Evolutionary conservation across 805 yeast genomes (phyloP).

Genomic region (Candida mattraensis): DNA sequence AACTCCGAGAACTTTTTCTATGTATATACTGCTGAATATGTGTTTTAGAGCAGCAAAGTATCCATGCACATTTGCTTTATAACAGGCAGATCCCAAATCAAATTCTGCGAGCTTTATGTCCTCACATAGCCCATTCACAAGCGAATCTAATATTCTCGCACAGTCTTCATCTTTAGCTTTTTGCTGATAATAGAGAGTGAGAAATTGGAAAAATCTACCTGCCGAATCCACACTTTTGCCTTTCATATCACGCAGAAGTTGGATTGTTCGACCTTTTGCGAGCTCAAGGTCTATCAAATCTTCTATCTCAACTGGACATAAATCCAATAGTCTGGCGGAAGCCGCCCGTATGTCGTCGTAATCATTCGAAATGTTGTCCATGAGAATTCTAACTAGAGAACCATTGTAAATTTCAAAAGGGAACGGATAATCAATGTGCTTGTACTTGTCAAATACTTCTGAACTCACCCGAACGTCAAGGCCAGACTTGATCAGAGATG

Average conservation of each 20-base stretch:
- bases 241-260: slow-evolving; percentile 40
- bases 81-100: slow-evolving; percentile 44
- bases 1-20: not conserved
- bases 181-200: slow-evolving; percentile 38
- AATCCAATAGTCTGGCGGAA: slow-evolving; percentile 46
- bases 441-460: slow-evolving; percentile 39
- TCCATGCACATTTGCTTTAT: slow-evolving; percentile 63
- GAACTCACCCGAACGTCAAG: slow-evolving; percentile 47
- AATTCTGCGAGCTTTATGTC: slow-evolving; percentile 35
- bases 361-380: slow-evolving; percentile 65
- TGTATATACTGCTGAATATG: slow-evolving; percentile 24
- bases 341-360: slow-evolving; percentile 72
- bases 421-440: slow-evolving; percentile 51
- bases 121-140: slow-evolving; percentile 37
- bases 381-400: slow-evolving; percentile 45
- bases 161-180: slow-evolving; percentile 20
- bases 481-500: slow-evolving; percentile 51
- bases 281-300: slow-evolving; percentile 20
- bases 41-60: slow-evolving; percentile 58
- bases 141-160: slow-evolving; percentile 27
- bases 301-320: slow-evolving; percentile 39
- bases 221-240: slow-evolving; percentile 79
- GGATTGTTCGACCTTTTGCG: slow-evolving; percentile 24
- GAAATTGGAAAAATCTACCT: slow-evolving; percentile 60
- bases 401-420: slow-evolving; percentile 41